These are phyloP conservation scores for Clavispora vitiphila DNA, from an alignment of 805 yeast species.

Conservation along the genomic window DNA sequence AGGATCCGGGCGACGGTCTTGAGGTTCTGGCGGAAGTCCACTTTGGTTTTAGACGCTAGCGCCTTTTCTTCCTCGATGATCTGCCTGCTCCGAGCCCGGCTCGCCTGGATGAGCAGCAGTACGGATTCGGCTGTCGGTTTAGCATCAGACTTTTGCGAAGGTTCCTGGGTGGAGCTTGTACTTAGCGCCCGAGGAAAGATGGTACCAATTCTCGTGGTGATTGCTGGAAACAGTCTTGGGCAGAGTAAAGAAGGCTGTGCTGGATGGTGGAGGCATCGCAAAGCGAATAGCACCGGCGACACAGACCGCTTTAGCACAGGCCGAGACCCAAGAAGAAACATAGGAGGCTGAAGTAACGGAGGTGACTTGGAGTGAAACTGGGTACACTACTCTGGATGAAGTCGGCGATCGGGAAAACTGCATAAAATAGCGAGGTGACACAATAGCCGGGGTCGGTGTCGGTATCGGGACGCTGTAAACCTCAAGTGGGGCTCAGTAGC, in stretches of 20 bases:
- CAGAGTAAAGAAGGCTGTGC: neutral
- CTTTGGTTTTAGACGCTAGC: slow-evolving; percentile 18
- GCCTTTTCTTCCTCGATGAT: slow-evolving; percentile 25
- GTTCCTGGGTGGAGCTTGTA: neutral
- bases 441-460: neutral
- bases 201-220: neutral
- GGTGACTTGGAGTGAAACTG: neutral
- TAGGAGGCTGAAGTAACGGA: neutral
- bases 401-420: neutral
- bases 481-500: too few species aligned
- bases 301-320: neutral
- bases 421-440: neutral
- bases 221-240: neutral
- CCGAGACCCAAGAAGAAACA: neutral
- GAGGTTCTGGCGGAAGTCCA: slow-evolving; percentile 29
- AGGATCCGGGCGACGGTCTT: slow-evolving; percentile 35
- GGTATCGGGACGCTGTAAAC: too few species aligned
- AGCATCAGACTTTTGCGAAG: neutral
- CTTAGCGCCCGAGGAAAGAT: neutral
- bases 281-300: neutral
- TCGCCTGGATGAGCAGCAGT: slow-evolving; percentile 6
- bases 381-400: neutral
- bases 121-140: slow-evolving; percentile 2
- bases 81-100: slow-evolving; percentile 5
- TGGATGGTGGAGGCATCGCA: neutral